Conservation (phyloP, 2,329 filamentous ascomycete species). For the Cercospora sp. region DNA sequence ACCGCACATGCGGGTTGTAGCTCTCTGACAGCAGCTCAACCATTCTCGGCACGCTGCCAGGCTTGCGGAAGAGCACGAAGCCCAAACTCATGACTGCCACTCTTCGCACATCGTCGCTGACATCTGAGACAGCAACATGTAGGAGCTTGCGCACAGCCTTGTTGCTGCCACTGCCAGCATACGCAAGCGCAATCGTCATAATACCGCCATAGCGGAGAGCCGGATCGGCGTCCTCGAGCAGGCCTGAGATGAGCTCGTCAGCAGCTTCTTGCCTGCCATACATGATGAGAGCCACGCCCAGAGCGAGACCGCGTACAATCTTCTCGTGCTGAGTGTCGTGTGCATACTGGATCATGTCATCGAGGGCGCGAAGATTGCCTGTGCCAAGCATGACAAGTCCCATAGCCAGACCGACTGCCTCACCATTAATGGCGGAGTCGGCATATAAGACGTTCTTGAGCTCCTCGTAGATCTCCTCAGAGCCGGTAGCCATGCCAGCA, state of each 20-base stretch:
- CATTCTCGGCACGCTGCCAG: constrained; percentile 95
- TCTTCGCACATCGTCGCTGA: constrained; percentile 93
- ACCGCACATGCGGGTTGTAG: constrained; percentile 97
- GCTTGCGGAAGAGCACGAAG: constrained; percentile 97
- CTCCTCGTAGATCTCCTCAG: constrained; percentile 85
- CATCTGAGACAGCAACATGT: constrained; percentile 95
- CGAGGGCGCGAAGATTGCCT: constrained; percentile 88
- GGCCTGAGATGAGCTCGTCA: constrained; percentile 89
- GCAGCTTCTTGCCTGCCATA: constrained; percentile 93
- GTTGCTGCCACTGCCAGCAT: constrained; percentile 96
- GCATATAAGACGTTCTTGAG: constrained; percentile 86
- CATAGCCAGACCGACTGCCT: constrained; percentile 94
- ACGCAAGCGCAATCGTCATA: constrained; percentile 96
- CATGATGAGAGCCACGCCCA: constrained; percentile 99
- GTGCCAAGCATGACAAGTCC: constrained; percentile 97
- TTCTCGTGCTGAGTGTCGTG: constrained; percentile 99
- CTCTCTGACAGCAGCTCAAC: constrained; percentile 97
- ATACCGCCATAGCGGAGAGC: constrained; percentile 95
- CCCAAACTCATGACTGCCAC: constrained; percentile 97
- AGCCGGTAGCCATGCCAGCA: constrained; percentile 94
- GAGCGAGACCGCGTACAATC: constrained; percentile 90
- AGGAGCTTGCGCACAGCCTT: constrained; percentile 95
- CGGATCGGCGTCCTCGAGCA: constrained; percentile 90
- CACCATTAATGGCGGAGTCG: constrained; percentile 94
- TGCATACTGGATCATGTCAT: constrained; percentile 96